Percentiles rank a stretch among this genome's conserved stretches.
These are phyloP conservation scores for Tagetes erecta DNA, from an alignment of 129 eudicot genomes.

Conservation along the genomic window DNA sequence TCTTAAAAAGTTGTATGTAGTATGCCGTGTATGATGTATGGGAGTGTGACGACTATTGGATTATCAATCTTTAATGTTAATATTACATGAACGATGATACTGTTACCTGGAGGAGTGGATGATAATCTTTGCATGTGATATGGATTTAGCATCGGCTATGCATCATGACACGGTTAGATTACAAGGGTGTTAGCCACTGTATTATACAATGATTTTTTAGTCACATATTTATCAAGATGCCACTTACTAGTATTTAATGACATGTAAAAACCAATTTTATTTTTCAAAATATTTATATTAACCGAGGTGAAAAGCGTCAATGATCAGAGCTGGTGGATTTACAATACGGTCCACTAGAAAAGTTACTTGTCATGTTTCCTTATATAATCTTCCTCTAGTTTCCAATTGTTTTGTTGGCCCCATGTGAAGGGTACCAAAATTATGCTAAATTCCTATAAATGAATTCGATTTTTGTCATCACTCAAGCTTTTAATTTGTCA, in stretches of 20 bases:
- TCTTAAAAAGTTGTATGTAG: neutral
- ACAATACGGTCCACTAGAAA: neutral
- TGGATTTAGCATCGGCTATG: neutral
- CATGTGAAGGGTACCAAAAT: neutral
- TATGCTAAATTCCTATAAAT: neutral
- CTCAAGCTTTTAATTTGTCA: neutral
- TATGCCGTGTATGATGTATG: neutral
- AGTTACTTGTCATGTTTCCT: neutral
- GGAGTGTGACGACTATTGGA: neutral
- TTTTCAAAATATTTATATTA: neutral
- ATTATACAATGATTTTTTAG: neutral
- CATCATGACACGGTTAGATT: slow-evolving; percentile 9
- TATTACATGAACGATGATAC: too few relatives aligned
- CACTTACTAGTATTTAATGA: neutral
- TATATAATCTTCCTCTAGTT: neutral
- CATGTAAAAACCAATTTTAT: neutral
- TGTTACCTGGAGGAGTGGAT: neutral
- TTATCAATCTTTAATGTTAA: neutral
- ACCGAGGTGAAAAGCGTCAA: slow-evolving; percentile 7
- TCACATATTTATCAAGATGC: slow-evolving; percentile 5
- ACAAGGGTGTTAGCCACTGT: neutral
- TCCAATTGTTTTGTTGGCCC: neutral
- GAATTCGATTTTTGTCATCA: neutral
- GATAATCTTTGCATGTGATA: slow-evolving; percentile 8
- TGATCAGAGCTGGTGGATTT: neutral